A percentile compares a stretch with the other conserved stretches of the same genome.
Conservation (phyloP, 306 rosid species). For the Biancaea sappan region DNA sequence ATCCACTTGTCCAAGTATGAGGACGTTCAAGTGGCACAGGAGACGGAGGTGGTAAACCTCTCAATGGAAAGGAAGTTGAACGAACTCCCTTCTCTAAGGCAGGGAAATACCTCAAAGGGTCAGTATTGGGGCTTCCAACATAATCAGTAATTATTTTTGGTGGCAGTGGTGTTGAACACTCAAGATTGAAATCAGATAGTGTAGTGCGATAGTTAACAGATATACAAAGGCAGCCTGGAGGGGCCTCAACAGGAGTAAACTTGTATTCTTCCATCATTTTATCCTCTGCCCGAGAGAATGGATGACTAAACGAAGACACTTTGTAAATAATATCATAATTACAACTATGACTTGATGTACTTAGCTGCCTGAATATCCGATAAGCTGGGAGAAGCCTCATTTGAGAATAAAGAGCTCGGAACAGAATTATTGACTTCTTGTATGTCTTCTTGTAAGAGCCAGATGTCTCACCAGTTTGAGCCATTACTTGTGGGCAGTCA, state of each 20-base stretch:
- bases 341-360: slow-evolving; percentile 50
- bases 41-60: slow-evolving; percentile 54
- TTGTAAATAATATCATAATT: slow-evolving; percentile 72
- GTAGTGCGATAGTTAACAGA: slow-evolving; percentile 63
- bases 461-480: slow-evolving; percentile 55
- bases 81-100: slow-evolving; percentile 54
- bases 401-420: slow-evolving; percentile 69
- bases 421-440: slow-evolving; percentile 71
- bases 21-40: slow-evolving; percentile 58
- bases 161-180: slow-evolving; percentile 61
- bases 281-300: slow-evolving; percentile 72
- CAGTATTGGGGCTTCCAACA: slow-evolving; percentile 84
- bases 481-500: slow-evolving; percentile 58
- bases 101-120: slow-evolving; percentile 71
- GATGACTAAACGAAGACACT: slow-evolving; percentile 80
- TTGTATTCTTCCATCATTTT: slow-evolving; percentile 57
- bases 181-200: slow-evolving; percentile 67
- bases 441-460: slow-evolving; percentile 69
- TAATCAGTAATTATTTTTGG: slow-evolving; percentile 75
- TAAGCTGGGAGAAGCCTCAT: slow-evolving; percentile 88
- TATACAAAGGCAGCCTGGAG: slow-evolving; percentile 69
- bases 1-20: slow-evolving; percentile 79
- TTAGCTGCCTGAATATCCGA: slow-evolving; percentile 65
- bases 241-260: slow-evolving; percentile 73
- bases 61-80: slow-evolving; percentile 59